Evolutionary conservation across 73 alveolate genomes (phyloP).

Genomic region (Paramecium pentaurelia): DNA sequence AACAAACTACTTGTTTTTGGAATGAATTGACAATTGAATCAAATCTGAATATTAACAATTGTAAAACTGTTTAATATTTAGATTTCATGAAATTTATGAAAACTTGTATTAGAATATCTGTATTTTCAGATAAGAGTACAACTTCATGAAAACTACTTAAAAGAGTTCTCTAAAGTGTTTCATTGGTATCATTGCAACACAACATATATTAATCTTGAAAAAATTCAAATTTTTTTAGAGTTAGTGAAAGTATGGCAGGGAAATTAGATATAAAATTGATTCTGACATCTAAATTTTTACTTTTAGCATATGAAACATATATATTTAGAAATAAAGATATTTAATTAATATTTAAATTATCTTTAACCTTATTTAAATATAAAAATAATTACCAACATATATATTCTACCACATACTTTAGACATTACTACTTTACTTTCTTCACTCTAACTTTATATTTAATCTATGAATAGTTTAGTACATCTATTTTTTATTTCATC

Average conservation of each 20-base stretch:
- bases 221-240: constrained; percentile 46
- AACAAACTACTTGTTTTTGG: background rate
- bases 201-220: background rate
- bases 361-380: background rate
- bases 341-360: background rate
- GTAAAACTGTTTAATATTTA: background rate
- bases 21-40: background rate
- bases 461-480: constrained; percentile 52
- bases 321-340: background rate
- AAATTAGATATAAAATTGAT: constrained; percentile 45
- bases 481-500: constrained; percentile 53
- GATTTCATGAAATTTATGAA: background rate
- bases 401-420: constrained; percentile 34
- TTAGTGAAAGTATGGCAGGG: constrained; percentile 46
- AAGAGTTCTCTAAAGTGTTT: background rate
- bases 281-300: constrained; percentile 32
- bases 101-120: background rate
- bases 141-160: constrained; percentile 55
- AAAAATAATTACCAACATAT: background rate
- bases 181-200: background rate
- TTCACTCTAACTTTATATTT: constrained; percentile 44
- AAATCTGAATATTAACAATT: background rate
- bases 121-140: constrained; percentile 12
- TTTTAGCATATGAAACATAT: constrained; percentile 4
- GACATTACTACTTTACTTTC: constrained; percentile 42